A percentile compares a stretch with the other conserved stretches of the same genome.
Evolutionary conservation across 805 yeast genomes (phyloP).

Genomic region (Phaffomyces thermotolerans): DNA sequence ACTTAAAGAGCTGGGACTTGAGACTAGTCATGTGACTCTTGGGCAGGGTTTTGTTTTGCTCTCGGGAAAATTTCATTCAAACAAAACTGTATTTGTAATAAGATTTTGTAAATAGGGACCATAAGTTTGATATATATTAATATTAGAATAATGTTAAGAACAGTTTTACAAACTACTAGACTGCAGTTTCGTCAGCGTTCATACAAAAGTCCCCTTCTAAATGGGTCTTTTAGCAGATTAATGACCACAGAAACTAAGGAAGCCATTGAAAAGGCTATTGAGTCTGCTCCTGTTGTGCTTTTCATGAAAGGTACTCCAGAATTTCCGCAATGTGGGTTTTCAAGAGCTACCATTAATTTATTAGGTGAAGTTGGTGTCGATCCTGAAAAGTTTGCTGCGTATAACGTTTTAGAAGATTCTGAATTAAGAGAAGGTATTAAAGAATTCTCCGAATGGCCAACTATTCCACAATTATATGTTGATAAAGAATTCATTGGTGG

Average conservation of each 20-base stretch:
- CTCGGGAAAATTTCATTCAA: not conserved
- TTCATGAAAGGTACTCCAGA: slow-evolving; percentile 99
- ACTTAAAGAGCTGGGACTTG: too few species aligned
- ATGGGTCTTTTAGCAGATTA: slow-evolving; percentile 29
- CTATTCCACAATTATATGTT: slow-evolving; percentile 93
- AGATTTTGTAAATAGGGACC: too few species aligned
- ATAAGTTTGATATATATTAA: too few species aligned
- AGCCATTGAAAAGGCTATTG: slow-evolving; percentile 83
- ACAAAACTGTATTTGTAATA: not conserved
- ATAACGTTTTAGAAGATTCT: slow-evolving; percentile 89
- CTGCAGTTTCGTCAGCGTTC: slow-evolving; percentile 11
- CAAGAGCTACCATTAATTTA: slow-evolving; percentile 88
- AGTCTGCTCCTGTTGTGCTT: slow-evolving; percentile 87
- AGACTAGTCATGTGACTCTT: not conserved
- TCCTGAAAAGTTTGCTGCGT: slow-evolving; percentile 94
- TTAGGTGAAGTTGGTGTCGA: slow-evolving; percentile 97
- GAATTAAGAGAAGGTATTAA: slow-evolving; percentile 93
- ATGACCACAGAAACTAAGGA: slow-evolving; percentile 70
- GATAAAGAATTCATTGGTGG: slow-evolving; percentile 94
- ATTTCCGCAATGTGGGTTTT: slow-evolving; percentile 96
- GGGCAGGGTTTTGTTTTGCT: too few species aligned
- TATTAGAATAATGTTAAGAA: slow-evolving; percentile 8
- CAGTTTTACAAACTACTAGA: slow-evolving; percentile 1
- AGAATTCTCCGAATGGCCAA: slow-evolving; percentile 96
- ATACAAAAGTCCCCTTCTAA: slow-evolving; percentile 2